Base-by-base conservation (phyloP, 2,329 filamentous ascomycete species). In the Alternaria longipes region DNA sequence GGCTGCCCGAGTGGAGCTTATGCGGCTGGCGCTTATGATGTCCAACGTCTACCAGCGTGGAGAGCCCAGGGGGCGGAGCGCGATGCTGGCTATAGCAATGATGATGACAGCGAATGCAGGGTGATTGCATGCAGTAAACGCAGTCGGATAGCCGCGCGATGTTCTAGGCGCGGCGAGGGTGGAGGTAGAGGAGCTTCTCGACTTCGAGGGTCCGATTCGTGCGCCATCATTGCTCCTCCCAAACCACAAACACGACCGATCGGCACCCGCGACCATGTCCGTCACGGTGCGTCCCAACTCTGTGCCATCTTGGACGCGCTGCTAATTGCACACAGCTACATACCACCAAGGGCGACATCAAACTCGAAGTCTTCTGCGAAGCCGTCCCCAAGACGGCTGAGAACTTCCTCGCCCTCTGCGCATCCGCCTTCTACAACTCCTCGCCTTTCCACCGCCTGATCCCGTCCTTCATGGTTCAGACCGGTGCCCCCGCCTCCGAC, bases 341-440 rank as follows among this genome's bases (percentile, higher is more conserved):
- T 80, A 99, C 95, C 51, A 92, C 89, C 52, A 86, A 91, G 54
- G 95, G 95, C 76, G 90, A 95, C 80, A 86, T 99, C 77, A 99
- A 98, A 82, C 87, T 98, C 72, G 95, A 98, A 80, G 84, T 99
- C 68, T 98, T 97, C 82, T 98, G 94, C 83, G 93, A 97, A 79
- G 90, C 91, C 70, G 93, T 97, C 32, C 95, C 95, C 64, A 94
- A 94, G 79, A 97, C 95, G 0, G 91, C 93, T 65, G 92, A 97
- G 82, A 96, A 96, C 83, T 96, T 96, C 81, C 89, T 96, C 68
- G 92, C 92, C 54, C 89, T 95, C 65, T 93, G 91, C 83, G 92
- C 91, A 51, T 93, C 91, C 9, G 84, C 84, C 73, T 93, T 91
- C 83, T 95, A 93, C 82, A 83, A 91, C 75, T 79, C 80, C 72